A percentile compares a stretch with the other conserved stretches of the same genome.
Conservation (phyloP, 225 moss, liverwort and hornwort species). For the Anthoceros angustus region DNA sequence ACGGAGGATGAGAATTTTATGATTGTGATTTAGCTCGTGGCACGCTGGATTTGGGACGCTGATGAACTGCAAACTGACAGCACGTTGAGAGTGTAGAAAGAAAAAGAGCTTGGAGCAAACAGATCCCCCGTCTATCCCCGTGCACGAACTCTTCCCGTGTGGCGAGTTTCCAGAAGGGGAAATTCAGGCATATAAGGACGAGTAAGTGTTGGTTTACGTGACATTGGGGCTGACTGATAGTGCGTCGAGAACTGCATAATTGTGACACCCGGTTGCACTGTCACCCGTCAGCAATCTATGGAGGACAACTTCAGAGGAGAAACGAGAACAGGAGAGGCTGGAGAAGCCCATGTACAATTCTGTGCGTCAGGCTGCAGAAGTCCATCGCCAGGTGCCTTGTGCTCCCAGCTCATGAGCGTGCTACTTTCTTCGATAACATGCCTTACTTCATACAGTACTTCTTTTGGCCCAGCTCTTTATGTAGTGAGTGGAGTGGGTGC, state of each 20-base stretch:
- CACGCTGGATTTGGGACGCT: neutral
- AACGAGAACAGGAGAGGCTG: neutral
- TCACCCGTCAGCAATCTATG: slow-evolving; percentile 3
- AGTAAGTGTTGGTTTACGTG: slow-evolving; percentile 24
- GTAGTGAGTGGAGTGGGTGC: too few species aligned
- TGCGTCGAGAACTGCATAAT: neutral
- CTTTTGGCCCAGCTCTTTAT: too few species aligned
- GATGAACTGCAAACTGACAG: neutral
- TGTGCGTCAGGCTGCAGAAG: slow-evolving; percentile 2
- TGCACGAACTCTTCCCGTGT: slow-evolving; percentile 61
- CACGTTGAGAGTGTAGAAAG: slow-evolving; percentile 22
- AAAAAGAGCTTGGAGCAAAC: slow-evolving; percentile 65
- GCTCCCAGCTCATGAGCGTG: neutral
- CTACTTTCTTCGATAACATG: neutral
- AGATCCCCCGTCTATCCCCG: slow-evolving; percentile 68
- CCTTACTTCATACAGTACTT: neutral
- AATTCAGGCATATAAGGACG: slow-evolving; percentile 68
- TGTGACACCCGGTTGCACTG: neutral
- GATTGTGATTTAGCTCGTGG: neutral
- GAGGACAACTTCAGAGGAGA: neutral
- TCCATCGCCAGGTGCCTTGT: neutral
- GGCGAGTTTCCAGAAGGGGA: slow-evolving; percentile 85
- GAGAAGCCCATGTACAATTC: slow-evolving; percentile 3
- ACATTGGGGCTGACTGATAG: neutral
- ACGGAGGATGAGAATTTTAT: neutral